Conservation (phyloP, 352 stramenopile species). For the Albugo laibachii region DNA sequence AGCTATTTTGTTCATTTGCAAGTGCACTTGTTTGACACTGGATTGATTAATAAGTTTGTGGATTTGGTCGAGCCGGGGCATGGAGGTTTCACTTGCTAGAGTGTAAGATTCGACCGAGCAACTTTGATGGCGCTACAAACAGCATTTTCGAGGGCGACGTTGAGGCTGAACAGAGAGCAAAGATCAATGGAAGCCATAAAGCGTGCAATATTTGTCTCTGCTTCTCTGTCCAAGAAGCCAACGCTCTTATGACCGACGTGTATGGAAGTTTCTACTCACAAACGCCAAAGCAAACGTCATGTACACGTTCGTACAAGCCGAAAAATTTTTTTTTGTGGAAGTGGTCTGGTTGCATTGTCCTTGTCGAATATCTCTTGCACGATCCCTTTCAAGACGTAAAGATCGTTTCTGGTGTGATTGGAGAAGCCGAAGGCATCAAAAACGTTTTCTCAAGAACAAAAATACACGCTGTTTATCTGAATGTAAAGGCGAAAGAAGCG, state of each 20-base stretch:
- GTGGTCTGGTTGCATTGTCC: conserved; percentile 63
- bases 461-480: conserved; percentile 53
- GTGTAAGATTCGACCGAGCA: conserved; percentile 77
- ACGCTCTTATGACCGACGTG: conserved; percentile 67
- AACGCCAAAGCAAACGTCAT: conserved; percentile 23
- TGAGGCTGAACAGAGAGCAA: conserved; percentile 69
- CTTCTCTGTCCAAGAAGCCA: conserved; percentile 61
- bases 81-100: conserved; percentile 79
- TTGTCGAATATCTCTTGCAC: conserved; percentile 74
- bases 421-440: conserved; percentile 46
- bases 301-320: conserved; percentile 25
- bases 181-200: conserved; percentile 71
- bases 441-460: conserved; percentile 41
- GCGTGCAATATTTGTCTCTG: conserved; percentile 69
- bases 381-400: conserved; percentile 45
- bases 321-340: conserved; percentile 76
- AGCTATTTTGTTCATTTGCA: conserved; percentile 62
- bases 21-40: conserved; percentile 92
- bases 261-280: conserved; percentile 33
- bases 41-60: conserved; percentile 90
- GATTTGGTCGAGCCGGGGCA: conserved; percentile 84
- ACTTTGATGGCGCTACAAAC: conserved; percentile 14
- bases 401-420: conserved; percentile 50
- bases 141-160: conserved; percentile 48
- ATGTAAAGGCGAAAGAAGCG: conserved; percentile 46